These are phyloP conservation scores for Cordyceps fumosorosea DNA, from an alignment of 2,329 filamentous ascomycete species.

Conservation along the genomic window DNA sequence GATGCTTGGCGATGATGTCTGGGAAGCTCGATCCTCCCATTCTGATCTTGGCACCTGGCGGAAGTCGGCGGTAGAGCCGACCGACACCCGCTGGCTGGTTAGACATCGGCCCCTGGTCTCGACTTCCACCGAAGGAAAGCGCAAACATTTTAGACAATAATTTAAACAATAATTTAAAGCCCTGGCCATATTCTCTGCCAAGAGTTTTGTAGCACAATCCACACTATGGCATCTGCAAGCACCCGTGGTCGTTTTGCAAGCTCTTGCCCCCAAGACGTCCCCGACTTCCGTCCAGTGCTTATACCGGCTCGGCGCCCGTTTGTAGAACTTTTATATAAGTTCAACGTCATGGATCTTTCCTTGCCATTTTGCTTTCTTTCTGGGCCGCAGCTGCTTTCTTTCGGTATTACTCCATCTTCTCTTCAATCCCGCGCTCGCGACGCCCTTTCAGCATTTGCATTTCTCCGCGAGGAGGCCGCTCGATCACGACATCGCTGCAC, in stretches of 20 bases:
- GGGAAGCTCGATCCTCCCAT: background rate
- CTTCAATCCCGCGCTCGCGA: background rate
- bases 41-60: background rate
- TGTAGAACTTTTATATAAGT: background rate
- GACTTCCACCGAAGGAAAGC: background rate
- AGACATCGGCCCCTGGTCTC: background rate
- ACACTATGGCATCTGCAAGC: background rate
- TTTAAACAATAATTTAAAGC: background rate
- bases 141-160: background rate
- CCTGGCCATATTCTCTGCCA: background rate
- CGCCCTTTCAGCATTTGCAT: background rate
- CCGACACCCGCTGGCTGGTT: background rate
- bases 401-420: background rate
- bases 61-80: background rate
- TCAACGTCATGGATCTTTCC: background rate
- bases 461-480: background rate
- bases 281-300: constrained; percentile 3
- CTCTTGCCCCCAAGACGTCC: background rate
- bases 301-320: constrained; percentile 8
- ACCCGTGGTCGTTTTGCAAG: background rate
- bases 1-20: background rate
- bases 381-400: background rate
- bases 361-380: background rate
- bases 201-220: background rate
- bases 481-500: constrained; percentile 2